Conservation (phyloP, 139 green algal species). For the Picocystis salinarum region DNA sequence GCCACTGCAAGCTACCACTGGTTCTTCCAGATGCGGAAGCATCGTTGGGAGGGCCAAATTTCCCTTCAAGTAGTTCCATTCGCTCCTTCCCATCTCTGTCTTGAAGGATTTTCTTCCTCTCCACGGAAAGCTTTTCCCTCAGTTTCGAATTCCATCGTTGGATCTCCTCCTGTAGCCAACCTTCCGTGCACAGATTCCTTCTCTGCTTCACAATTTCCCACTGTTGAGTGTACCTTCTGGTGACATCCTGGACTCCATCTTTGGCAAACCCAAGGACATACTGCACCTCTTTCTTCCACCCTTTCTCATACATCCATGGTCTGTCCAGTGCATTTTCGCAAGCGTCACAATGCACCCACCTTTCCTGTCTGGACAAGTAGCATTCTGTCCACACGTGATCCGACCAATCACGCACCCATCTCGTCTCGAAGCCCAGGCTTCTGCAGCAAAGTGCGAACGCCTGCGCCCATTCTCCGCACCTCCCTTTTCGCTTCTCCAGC, state of each 20-base stretch:
- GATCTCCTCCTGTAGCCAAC: neutral
- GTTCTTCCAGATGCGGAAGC: too few relatives aligned
- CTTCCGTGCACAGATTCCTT: neutral
- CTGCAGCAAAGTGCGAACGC: conserved; percentile 44
- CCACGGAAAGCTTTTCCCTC: too few relatives aligned
- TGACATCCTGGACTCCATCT: conserved; percentile 39
- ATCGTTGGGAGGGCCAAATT: too few relatives aligned
- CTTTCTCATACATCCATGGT: conserved; percentile 49
- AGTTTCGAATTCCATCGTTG: too few relatives aligned
- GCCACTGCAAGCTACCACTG: too few relatives aligned
- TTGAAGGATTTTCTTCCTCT: too few relatives aligned
- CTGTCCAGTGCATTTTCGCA: conserved; percentile 43
- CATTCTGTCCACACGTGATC: conserved; percentile 59
- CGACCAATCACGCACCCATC: conserved; percentile 37
- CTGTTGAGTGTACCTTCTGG: conserved; percentile 29
- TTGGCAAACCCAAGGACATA: conserved; percentile 44
- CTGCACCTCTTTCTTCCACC: conserved; percentile 58
- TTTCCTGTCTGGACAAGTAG: conserved; percentile 3
- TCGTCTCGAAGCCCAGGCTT: conserved; percentile 22
- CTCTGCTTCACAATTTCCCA: conserved; percentile 8
- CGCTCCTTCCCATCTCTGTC: too few relatives aligned
- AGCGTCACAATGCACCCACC: conserved; percentile 48
- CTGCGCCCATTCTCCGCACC: conserved; percentile 61
- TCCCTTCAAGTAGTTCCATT: too few relatives aligned
- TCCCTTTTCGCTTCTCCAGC: conserved; percentile 41